A percentile compares a stretch with the other conserved stretches of the same genome.
Evolutionary conservation across 2,329 filamentous ascomycete genomes (phyloP).

Genomic region (Basipetospora chlamydospora): DNA sequence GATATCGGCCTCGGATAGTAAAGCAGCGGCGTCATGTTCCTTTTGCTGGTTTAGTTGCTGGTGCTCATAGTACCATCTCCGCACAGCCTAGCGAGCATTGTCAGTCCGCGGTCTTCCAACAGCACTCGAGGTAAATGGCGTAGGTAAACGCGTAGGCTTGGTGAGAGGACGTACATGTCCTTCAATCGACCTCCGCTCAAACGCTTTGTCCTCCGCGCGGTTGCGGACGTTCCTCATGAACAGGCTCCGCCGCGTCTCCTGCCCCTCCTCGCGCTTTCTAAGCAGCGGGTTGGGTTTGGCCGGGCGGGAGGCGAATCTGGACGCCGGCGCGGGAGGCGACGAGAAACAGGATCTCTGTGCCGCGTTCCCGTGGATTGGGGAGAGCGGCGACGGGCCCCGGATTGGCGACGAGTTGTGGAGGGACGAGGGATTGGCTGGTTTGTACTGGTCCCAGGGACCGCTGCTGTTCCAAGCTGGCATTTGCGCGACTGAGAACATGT

Average conservation of each 20-base stretch:
- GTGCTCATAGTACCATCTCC: constrained; percentile 9
- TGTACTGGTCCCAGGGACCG: constrained; percentile 23
- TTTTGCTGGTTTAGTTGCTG: constrained; percentile 8
- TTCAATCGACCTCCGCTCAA: constrained; percentile 47
- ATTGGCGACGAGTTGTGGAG: constrained; percentile 46
- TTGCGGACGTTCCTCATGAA: constrained; percentile 56
- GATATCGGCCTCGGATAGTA: constrained; percentile 32
- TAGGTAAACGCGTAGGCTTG: too few relatives aligned
- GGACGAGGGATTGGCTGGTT: constrained; percentile 30
- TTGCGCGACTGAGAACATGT: constrained; percentile 27
- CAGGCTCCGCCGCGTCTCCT: constrained; percentile 48
- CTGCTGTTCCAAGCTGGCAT: constrained; percentile 27
- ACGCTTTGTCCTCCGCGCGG: constrained; percentile 42
- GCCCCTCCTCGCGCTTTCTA: constrained; percentile 43
- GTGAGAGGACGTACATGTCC: constrained; percentile 29
- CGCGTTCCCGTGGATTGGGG: constrained; percentile 26
- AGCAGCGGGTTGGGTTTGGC: constrained; percentile 49
- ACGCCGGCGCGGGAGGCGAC: constrained; percentile 24
- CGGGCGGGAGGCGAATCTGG: constrained; percentile 38
- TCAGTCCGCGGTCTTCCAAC: neutral
- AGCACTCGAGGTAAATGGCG: too few relatives aligned
- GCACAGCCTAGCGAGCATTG: constrained; percentile 4
- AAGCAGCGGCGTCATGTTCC: constrained; percentile 1
- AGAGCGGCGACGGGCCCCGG: constrained; percentile 33
- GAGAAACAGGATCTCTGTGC: constrained; percentile 29